Conservation (phyloP, 73 alveolate species). For the Durusdinium trenchii region DNA sequence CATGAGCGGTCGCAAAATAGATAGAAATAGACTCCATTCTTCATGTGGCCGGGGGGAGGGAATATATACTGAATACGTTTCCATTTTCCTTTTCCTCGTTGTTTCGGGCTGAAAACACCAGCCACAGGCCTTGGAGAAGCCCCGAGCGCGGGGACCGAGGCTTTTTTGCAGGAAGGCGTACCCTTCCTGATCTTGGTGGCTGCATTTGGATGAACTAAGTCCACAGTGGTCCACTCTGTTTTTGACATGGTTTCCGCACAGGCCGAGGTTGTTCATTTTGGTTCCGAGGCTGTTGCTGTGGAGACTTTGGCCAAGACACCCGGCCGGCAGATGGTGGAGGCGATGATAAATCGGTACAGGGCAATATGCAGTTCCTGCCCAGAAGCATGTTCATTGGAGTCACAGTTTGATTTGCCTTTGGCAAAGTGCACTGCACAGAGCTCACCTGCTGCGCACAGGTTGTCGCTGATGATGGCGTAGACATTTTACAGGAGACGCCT, state of each 20-base stretch:
- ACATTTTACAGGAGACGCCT: not conserved
- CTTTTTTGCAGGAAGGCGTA: not conserved
- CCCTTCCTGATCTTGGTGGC: not conserved
- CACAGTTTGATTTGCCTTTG: not conserved
- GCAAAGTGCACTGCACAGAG: not conserved
- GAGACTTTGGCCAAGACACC: slow-evolving; percentile 61
- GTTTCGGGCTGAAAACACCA: not conserved
- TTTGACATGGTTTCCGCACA: not conserved
- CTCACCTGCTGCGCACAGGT: slow-evolving; percentile 3
- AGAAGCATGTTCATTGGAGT: too few relatives aligned
- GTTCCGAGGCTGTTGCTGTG: slow-evolving; percentile 70
- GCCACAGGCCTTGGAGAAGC: slow-evolving; percentile 70
- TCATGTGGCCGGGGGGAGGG: too few relatives aligned
- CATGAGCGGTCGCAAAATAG: too few relatives aligned
- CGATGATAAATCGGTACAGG: too few relatives aligned
- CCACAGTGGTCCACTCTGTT: not conserved
- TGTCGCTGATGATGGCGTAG: slow-evolving; percentile 82
- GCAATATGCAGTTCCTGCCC: too few relatives aligned
- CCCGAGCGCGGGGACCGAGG: slow-evolving; percentile 1
- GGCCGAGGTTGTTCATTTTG: not conserved
- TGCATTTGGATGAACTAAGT: not conserved
- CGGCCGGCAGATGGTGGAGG: slow-evolving; percentile 84
- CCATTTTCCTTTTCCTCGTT: too few relatives aligned
- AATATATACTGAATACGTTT: too few relatives aligned
- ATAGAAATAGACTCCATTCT: too few relatives aligned